phyloP scores from a whole-genome alignment of 768 basidiomycete species.

The Chalciporus chontae region DNA sequence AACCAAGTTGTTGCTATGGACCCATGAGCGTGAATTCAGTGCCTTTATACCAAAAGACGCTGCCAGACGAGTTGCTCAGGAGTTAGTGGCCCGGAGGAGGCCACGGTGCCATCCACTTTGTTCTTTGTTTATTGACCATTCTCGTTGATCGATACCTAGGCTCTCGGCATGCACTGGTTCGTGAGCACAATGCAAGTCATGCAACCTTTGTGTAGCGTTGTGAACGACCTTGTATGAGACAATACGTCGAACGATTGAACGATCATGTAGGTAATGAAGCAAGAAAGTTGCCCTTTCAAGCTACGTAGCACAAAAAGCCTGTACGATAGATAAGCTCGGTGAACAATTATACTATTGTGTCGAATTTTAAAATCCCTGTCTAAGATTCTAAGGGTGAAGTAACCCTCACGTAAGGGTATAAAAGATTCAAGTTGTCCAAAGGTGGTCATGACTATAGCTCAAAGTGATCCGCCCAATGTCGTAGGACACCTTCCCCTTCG shows the following conservation, averaged over 20 bases:
- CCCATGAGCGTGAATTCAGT: background rate
- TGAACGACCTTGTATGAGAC: background rate
- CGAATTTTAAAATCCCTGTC: background rate
- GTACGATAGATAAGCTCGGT: no score
- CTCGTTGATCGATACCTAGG: background rate
- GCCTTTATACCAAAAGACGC: slow-evolving; percentile 11
- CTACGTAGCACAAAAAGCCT: background rate
- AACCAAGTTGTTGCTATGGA: background rate
- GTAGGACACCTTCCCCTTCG: slow-evolving; percentile 60
- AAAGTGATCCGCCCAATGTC: slow-evolving; percentile 70
- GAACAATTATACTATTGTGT: background rate
- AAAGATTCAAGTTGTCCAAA: background rate
- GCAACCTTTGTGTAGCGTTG: background rate
- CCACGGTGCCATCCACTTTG: slow-evolving; percentile 2
- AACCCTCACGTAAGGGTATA: background rate
- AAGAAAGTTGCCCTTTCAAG: background rate
- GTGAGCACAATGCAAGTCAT: slow-evolving; percentile 13
- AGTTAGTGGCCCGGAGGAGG: background rate
- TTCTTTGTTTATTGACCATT: background rate
- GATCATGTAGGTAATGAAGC: background rate
- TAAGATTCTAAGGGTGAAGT: background rate
- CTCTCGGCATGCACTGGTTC: slow-evolving; percentile 5
- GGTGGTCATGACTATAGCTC: slow-evolving; percentile 30
- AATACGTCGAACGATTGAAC: background rate
- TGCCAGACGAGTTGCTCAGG: background rate